Conservation (phyloP, 805 yeast genomes). For the Wickerhamiella musiphila region DNA sequence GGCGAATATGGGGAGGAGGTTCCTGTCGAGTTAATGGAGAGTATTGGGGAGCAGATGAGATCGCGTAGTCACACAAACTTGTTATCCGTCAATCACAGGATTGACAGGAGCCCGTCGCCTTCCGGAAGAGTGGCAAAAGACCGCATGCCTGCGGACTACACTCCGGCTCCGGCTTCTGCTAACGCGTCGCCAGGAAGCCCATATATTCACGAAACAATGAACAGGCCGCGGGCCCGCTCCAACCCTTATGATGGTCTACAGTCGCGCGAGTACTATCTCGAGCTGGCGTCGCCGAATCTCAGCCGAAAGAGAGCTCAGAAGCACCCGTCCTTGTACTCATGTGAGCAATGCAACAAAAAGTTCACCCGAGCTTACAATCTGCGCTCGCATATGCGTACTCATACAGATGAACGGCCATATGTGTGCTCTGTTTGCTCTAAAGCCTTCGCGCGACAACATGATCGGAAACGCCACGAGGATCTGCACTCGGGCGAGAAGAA, state of each 20-base stretch:
- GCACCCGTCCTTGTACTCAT: constrained; percentile 55
- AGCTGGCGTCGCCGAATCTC: constrained; percentile 40
- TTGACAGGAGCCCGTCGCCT: no score
- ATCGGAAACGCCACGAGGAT: constrained; percentile 56
- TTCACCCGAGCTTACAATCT: constrained; percentile 88
- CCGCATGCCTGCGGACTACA: no score
- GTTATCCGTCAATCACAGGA: no score
- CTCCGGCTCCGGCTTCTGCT: no score
- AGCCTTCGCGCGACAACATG: constrained; percentile 63
- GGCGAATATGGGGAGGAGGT: no score
- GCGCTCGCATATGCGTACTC: constrained; percentile 82
- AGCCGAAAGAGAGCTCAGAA: constrained; percentile 40
- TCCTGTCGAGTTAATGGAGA: no score
- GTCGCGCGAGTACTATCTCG: constrained; percentile 27
- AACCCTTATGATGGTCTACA: constrained; percentile 2
- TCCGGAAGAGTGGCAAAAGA: no score
- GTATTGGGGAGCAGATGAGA: no score
- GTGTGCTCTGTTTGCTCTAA: constrained; percentile 46
- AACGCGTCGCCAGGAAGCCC: no score
- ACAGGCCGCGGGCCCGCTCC: background rate
- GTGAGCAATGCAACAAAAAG: constrained; percentile 67
- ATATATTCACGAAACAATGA: no score
- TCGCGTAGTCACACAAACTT: no score
- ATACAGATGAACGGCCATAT: constrained; percentile 55
- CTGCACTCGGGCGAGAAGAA: constrained; percentile 59